Evolutionary conservation across 1,284 basidiomycete genomes (phyloP).

Genomic region (Mycosarcoma maydis): DNA sequence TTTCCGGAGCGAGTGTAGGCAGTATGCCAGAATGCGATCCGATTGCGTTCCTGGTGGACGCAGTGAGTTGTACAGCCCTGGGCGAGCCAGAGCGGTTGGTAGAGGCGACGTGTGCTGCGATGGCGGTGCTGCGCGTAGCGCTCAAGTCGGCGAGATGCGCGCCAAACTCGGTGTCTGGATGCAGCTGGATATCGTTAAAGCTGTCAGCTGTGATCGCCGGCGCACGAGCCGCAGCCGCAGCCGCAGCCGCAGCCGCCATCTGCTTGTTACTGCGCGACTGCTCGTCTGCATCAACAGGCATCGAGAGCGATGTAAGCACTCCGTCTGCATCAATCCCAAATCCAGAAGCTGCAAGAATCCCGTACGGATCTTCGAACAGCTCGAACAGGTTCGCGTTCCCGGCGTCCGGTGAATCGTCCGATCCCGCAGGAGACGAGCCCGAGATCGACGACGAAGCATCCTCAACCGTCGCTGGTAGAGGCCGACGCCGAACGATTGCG

Average conservation of each 20-base stretch:
- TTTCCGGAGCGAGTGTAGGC: constrained; percentile 20
- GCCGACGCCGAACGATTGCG: constrained; percentile 29
- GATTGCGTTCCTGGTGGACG: too few relatives aligned
- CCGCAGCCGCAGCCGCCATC: constrained; percentile 16
- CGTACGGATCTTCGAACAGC: constrained; percentile 64
- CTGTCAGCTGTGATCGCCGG: constrained; percentile 44
- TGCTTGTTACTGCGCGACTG: neutral
- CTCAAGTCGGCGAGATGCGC: constrained; percentile 53
- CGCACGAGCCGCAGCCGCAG: constrained; percentile 2
- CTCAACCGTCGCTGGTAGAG: constrained; percentile 63
- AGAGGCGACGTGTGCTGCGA: constrained; percentile 58
- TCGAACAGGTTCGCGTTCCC: constrained; percentile 45
- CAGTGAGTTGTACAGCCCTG: too few relatives aligned
- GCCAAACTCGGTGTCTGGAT: constrained; percentile 47
- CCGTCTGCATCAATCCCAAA: constrained; percentile 47
- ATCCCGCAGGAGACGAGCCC: constrained; percentile 35
- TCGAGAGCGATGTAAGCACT: constrained; percentile 21
- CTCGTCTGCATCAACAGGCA: neutral
- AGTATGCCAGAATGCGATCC: constrained; percentile 21
- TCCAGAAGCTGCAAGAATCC: constrained; percentile 56
- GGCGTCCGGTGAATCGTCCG: constrained; percentile 30
- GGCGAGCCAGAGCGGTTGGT: too few relatives aligned
- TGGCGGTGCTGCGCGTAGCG: constrained; percentile 41
- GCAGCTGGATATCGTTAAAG: constrained; percentile 57
- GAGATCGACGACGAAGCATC: constrained; percentile 55